Conservation (phyloP, 2,329 filamentous ascomycete genomes). For the Paecilomyces dactylethromorphus region DNA sequence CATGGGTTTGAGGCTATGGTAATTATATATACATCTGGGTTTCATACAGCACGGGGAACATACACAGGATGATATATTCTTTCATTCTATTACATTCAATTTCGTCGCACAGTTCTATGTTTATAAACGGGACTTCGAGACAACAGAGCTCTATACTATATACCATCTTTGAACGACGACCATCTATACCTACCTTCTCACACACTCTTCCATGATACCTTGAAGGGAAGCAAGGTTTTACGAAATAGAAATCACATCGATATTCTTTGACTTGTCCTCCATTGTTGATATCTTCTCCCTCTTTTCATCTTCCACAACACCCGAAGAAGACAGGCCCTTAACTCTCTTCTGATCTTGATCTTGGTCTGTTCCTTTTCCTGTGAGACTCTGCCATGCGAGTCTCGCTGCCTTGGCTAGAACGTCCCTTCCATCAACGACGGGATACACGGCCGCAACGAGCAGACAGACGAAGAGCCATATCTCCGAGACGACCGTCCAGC, state of each 20-base stretch:
- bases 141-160: not conserved
- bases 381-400: not conserved
- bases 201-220: not conserved
- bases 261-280: not conserved
- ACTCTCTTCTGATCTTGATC: not conserved
- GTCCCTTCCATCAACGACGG: conserved; percentile 10
- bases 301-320: not conserved
- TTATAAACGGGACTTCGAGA: not conserved
- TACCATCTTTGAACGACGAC: not conserved
- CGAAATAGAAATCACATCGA: not conserved
- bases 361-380: not conserved
- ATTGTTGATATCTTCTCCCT: not conserved
- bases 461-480: conserved; percentile 13
- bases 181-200: not conserved
- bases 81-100: not conserved
- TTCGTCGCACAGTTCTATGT: not conserved
- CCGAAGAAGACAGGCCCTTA: not conserved
- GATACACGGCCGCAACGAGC: conserved; percentile 11
- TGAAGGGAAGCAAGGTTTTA: not conserved
- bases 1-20: not conserved
- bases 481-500: conserved; percentile 12
- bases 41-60: not conserved
- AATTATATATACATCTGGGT: not conserved
- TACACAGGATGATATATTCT: not conserved
- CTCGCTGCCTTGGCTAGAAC: conserved; percentile 6